Evolutionary conservation across 2,329 filamentous ascomycete genomes (phyloP).

Genomic region (Beauveria brongniartii): DNA sequence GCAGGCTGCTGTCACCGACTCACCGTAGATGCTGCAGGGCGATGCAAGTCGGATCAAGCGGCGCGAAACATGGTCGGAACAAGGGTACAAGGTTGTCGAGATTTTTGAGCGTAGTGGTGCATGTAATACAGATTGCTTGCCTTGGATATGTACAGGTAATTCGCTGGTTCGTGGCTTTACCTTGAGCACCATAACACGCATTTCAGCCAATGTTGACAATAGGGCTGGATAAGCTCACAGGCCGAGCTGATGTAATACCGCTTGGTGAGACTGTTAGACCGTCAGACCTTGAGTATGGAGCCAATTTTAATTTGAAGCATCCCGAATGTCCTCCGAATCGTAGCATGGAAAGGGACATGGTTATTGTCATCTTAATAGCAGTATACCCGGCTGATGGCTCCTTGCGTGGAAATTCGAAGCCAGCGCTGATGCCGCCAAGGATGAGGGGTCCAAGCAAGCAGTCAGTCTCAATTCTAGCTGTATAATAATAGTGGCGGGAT

Average conservation of each 20-base stretch:
- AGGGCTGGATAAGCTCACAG: not conserved
- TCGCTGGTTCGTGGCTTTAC: not conserved
- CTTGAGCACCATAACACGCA: not conserved
- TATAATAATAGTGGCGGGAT: not conserved
- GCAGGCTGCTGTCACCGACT: not conserved
- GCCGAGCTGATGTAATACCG: constrained; percentile 9
- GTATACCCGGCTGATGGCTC: not conserved
- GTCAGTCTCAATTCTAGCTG: not conserved
- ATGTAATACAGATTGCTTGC: not conserved
- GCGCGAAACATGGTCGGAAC: not conserved
- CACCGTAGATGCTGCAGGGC: not conserved
- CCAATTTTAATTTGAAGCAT: not conserved
- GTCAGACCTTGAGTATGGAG: not conserved
- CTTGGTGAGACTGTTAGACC: not conserved
- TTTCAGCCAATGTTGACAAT: not conserved
- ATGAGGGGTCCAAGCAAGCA: not conserved
- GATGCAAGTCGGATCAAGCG: constrained; percentile 7
- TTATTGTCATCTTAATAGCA: not conserved
- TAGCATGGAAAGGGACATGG: not conserved
- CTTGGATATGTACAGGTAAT: not conserved
- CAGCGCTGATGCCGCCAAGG: not conserved
- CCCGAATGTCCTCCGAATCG: not conserved
- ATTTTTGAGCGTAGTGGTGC: not conserved
- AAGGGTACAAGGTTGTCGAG: not conserved
- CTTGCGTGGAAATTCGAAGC: not conserved